Base-by-base conservation (phyloP, 331 rosid species). In the Erythrophleum ivorense region DNA sequence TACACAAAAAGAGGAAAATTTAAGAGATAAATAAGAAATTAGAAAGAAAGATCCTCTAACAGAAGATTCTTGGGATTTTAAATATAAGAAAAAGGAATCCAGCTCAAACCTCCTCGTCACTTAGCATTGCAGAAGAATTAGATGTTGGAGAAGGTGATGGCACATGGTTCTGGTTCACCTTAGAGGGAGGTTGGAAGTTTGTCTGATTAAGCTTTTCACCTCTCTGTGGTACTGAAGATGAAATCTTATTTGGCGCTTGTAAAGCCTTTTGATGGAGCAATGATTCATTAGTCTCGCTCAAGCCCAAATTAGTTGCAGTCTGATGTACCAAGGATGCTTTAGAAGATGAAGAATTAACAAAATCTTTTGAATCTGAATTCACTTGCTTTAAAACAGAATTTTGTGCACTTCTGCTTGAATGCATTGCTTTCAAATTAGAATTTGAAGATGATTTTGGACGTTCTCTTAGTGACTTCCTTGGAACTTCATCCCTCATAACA, bases 21-120 rank as follows among this genome's bases (percentile, higher is more conserved):
- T 78, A 33, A 73, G 43, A 36, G 15, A 49, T 58, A 72, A 76
- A 76, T 33, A 83, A 53, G 29, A 52, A 66, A 77, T 52, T 73
- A 18, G 1, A 24, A 58, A 46, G 67, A 16, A 31, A 64, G 15
- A 71, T 6, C 55, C 6, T 16, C 45, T 45, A 10, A 55, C 58
- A 77, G 66, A 73, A 73, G 45, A 52, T 73, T 49, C 65, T 71
- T 12, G 45, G 40, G 46, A 84, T 49, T 71, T 43, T 18, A 60
- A 62, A 52, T 36, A n/a, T 68, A 80, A 64, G 14, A 73, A 48
- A 33, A 13, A 46, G 54, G 83, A 73, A 43, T 29, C 60, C 62
- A 82, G 73, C 41, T 80, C 90, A 86, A 16, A 96, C 99, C 94
- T 96, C 99, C 88, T 96, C 98, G 71, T 96, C 99, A 78, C 94